Percentiles rank a stretch among this genome's conserved stretches.
These are phyloP conservation scores for Sophora flavescens DNA, from an alignment of 306 rosid genomes.

Conservation along the genomic window DNA sequence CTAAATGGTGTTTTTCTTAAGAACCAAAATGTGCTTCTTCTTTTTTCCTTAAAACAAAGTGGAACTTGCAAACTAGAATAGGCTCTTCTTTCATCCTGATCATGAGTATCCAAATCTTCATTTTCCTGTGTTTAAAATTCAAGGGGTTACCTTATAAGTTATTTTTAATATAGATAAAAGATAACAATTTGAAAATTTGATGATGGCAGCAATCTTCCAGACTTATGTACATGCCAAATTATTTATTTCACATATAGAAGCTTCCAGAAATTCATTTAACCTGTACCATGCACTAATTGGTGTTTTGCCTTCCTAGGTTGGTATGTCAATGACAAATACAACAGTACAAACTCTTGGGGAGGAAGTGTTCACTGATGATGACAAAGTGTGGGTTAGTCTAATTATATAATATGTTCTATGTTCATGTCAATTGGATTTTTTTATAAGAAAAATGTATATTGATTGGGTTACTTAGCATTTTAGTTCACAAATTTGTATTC, in stretches of 20 bases:
- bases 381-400: too few relatives aligned
- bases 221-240: background rate
- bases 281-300: slow-evolving; percentile 31
- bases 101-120: slow-evolving; percentile 52
- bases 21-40: too few relatives aligned
- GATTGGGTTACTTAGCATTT: too few relatives aligned
- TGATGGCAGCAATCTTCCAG: slow-evolving; percentile 6
- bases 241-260: slow-evolving; percentile 16
- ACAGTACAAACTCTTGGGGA: slow-evolving; percentile 80
- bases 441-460: too few relatives aligned
- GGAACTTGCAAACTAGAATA: slow-evolving; percentile 97
- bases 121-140: slow-evolving; percentile 15
- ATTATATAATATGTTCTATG: too few relatives aligned
- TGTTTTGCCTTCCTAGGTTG: slow-evolving; percentile 63
- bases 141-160: slow-evolving; percentile 23
- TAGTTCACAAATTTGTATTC: too few relatives aligned
- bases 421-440: too few relatives aligned
- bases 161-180: background rate
- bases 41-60: slow-evolving; percentile 53
- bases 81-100: slow-evolving; percentile 96
- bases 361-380: too few relatives aligned
- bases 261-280: slow-evolving; percentile 39
- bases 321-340: slow-evolving; percentile 97
- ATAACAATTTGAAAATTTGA: slow-evolving; percentile 23
- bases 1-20: too few relatives aligned